Percentiles rank a stretch among this genome's conserved stretches.
phyloP scores from a whole-genome alignment of 345 rosid genomes.

The Boechera retrofracta region DNA sequence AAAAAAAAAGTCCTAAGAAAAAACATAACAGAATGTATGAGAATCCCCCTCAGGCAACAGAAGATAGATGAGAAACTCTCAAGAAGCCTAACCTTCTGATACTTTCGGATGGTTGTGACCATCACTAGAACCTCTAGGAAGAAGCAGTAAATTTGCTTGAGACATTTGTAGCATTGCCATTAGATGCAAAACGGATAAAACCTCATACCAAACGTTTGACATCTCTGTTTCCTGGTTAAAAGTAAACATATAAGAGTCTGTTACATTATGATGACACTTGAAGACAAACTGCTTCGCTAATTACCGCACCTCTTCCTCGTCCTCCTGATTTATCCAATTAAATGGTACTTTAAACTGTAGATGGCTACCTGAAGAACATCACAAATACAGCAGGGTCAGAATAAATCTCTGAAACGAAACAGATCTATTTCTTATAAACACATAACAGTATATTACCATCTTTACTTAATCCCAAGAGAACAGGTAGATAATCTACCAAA shows the following conservation, averaged over 20 bases:
- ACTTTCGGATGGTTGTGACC: conserved; percentile 78
- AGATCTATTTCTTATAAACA: not conserved
- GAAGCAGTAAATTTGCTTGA: conserved; percentile 88
- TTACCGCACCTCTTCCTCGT: conserved; percentile 80
- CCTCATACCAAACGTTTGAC: conserved; percentile 94
- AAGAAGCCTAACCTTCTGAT: conserved; percentile 77
- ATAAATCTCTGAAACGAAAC: conserved; percentile 30
- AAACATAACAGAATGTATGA: conserved; percentile 3
- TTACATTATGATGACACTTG: conserved; percentile 18
- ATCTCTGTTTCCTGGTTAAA: conserved; percentile 83
- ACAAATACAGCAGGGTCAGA: conserved; percentile 26
- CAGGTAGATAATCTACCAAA: conserved; percentile 96
- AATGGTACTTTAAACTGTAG: conserved; percentile 80
- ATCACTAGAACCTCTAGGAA: conserved; percentile 84
- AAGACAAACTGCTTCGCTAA: conserved; percentile 8
- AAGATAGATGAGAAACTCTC: conserved; percentile 29
- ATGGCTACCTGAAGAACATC: conserved; percentile 62
- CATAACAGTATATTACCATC: conserved; percentile 61
- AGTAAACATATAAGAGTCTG: conserved; percentile 18
- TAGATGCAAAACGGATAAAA: conserved; percentile 92
- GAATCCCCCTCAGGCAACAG: not conserved
- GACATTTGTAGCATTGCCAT: conserved; percentile 94
- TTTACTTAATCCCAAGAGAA: conserved; percentile 83
- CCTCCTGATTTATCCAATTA: conserved; percentile 94
- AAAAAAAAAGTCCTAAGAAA: not conserved